Conservation (phyloP, 1,284 basidiomycete genomes). For the Rhodofomes roseus region DNA sequence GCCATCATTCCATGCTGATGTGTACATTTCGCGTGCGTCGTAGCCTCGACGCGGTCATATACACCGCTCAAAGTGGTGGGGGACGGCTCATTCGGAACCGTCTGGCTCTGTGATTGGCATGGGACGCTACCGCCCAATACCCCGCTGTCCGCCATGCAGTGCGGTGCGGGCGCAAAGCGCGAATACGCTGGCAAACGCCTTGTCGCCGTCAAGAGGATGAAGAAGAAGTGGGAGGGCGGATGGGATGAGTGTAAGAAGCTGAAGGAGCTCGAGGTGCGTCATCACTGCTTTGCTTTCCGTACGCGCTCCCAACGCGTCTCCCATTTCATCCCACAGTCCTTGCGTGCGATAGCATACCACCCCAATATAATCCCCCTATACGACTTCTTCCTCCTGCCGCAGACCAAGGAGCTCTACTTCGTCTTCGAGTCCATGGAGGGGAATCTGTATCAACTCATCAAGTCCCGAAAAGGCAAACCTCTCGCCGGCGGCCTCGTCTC, state of each 20-base stretch:
- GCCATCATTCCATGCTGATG: constrained; percentile 9
- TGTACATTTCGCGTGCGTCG: constrained; percentile 4
- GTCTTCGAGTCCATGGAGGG: constrained; percentile 99
- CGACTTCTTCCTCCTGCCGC: constrained; percentile 95
- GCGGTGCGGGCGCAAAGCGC: constrained; percentile 81
- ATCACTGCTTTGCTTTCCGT: constrained; percentile 15
- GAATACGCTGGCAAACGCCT: constrained; percentile 95
- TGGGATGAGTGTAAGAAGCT: constrained; percentile 96
- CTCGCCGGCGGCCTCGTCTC: constrained; percentile 94
- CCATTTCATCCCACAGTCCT: constrained; percentile 55
- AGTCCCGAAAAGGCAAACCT: constrained; percentile 90
- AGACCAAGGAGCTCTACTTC: constrained; percentile 95
- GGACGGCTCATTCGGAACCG: constrained; percentile 96
- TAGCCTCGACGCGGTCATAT: constrained; percentile 39
- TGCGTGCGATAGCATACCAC: constrained; percentile 92
- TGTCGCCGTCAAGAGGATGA: constrained; percentile 98
- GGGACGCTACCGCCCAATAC: constrained; percentile 88
- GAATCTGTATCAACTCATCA: constrained; percentile 98
- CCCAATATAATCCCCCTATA: constrained; percentile 98
- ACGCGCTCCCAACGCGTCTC: constrained; percentile 14
- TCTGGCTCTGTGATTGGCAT: constrained; percentile 99
- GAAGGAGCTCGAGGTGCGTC: constrained; percentile 91
- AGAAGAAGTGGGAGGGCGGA: constrained; percentile 93
- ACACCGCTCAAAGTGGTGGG: constrained; percentile 85
- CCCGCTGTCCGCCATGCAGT: constrained; percentile 88